Evolutionary conservation across 371 early-diverging fungal species (phyloP).

Genomic region (Caulochytrium protostelioides): DNA sequence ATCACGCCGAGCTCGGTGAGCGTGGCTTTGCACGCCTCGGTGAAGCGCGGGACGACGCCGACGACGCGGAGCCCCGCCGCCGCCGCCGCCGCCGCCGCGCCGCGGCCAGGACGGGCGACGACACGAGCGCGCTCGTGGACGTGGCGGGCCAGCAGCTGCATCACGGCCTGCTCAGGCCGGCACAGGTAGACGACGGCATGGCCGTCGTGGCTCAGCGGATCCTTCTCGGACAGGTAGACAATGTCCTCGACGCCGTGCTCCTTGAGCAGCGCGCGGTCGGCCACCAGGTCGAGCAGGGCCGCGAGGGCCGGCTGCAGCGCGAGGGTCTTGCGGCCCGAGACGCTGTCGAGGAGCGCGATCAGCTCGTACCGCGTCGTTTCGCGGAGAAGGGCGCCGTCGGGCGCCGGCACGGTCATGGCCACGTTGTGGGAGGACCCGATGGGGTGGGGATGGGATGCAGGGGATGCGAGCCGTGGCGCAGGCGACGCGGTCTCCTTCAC

Average conservation of each 20-base stretch:
- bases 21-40: conserved; percentile 63
- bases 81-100: neutral
- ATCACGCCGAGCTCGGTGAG: conserved; percentile 75
- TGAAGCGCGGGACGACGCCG: conserved; percentile 55
- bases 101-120: neutral
- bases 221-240: conserved; percentile 38
- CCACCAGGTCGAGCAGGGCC: conserved; percentile 61
- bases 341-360: no score
- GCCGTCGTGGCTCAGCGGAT: conserved; percentile 29
- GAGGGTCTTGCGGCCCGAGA: no score
- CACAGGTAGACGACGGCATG: conserved; percentile 56
- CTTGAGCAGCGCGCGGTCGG: conserved; percentile 65
- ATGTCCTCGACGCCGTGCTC: conserved; percentile 89
- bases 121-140: conserved; percentile 2
- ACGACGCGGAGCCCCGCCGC: neutral
- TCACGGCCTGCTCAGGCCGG: conserved; percentile 48
- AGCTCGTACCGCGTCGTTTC: no score
- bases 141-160: conserved; percentile 63
- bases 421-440: no score
- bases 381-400: no score
- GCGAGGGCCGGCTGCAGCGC: conserved; percentile 64
- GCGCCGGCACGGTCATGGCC: no score
- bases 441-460: no score
- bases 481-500: no score
- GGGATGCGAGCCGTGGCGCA: no score